A percentile compares a stretch with the other conserved stretches of the same genome.
Conservation (phyloP, 179 eudicot species). For the Carnegiea gigantea region DNA sequence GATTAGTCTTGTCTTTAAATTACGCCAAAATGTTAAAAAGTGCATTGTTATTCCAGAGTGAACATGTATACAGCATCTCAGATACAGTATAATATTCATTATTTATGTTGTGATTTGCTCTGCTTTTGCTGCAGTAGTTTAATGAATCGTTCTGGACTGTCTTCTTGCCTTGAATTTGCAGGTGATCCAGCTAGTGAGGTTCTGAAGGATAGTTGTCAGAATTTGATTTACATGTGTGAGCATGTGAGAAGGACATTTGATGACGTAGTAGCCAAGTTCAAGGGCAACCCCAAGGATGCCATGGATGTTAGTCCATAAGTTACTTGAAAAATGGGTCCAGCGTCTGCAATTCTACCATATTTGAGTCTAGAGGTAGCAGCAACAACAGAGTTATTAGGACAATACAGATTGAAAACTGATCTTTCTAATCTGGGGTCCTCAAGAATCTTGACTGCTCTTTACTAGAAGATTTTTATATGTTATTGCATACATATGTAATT, state of each 20-base stretch:
- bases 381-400: background rate
- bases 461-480: background rate
- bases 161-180: constrained; percentile 19
- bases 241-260: constrained; percentile 73
- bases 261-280: constrained; percentile 59
- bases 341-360: background rate
- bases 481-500: background rate
- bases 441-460: background rate
- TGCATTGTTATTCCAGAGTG: background rate
- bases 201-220: constrained; percentile 77
- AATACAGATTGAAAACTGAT: background rate
- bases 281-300: constrained; percentile 34
- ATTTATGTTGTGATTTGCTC: background rate
- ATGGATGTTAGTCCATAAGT: constrained; percentile 34
- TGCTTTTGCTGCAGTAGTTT: background rate
- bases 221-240: constrained; percentile 63
- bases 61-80: background rate
- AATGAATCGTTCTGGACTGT: background rate
- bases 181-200: constrained; percentile 85
- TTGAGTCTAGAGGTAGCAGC: background rate
- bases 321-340: background rate
- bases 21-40: background rate
- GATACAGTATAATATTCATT: background rate
- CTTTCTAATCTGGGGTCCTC: background rate
- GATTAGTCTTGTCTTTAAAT: background rate